phyloP scores from a whole-genome alignment of 305 asterid species.

The Rubia peregrina region DNA sequence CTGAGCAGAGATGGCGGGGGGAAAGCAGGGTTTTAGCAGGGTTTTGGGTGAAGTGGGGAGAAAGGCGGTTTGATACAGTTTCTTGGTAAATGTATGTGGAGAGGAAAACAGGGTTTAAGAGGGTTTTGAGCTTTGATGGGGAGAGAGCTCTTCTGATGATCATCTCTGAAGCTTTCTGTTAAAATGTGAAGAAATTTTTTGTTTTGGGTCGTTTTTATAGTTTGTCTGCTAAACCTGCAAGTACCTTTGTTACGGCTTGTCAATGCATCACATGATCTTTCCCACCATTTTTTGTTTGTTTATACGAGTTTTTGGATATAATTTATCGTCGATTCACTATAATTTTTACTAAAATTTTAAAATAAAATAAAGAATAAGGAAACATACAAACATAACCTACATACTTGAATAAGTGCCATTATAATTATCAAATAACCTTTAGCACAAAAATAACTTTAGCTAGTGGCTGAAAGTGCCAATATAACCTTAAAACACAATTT shows the following conservation, averaged over 20 bases:
- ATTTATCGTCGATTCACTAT: too few relatives aligned
- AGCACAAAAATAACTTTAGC: too few relatives aligned
- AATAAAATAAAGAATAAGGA: too few relatives aligned
- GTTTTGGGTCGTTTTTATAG: constrained; percentile 1
- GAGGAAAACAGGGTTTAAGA: constrained; percentile 34
- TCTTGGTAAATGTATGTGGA: constrained; percentile 27
- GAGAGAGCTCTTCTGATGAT: constrained; percentile 45
- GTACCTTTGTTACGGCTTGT: not conserved
- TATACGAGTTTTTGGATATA: too few relatives aligned
- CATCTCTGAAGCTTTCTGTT: constrained; percentile 21
- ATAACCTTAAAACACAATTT: too few relatives aligned
- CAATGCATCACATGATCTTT: not conserved
- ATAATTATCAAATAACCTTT: too few relatives aligned
- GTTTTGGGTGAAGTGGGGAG: constrained; percentile 30
- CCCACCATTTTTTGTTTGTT: not conserved
- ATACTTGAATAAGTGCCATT: too few relatives aligned
- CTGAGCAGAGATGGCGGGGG: constrained; percentile 38
- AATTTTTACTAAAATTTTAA: too few relatives aligned
- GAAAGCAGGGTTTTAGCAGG: constrained; percentile 54
- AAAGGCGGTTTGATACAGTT: constrained; percentile 24
- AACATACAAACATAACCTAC: too few relatives aligned
- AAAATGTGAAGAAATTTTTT: not conserved
- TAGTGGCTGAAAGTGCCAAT: too few relatives aligned
- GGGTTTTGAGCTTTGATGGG: constrained; percentile 44
- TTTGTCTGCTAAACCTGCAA: not conserved